A percentile compares a stretch with the other conserved stretches of the same genome.
These are phyloP conservation scores for Barbatosphaeria neglecta DNA, from an alignment of 495 filamentous ascomycete genomes.

Conservation along the genomic window DNA sequence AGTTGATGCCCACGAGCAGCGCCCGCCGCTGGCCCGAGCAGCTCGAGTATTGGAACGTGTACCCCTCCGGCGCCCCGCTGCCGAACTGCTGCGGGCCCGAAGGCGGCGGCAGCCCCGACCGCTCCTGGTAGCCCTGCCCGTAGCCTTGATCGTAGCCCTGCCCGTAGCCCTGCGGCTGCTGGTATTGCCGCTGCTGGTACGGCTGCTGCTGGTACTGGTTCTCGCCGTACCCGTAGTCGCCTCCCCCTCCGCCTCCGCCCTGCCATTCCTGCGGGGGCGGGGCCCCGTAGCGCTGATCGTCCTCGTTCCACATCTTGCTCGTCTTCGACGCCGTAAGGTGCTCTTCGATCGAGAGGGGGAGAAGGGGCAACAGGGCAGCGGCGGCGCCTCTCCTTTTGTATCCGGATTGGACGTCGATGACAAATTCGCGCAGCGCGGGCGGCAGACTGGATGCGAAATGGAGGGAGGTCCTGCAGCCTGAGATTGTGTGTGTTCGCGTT, in stretches of 20 bases:
- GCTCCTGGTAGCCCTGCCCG: slow-evolving; percentile 11
- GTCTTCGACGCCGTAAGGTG: not conserved
- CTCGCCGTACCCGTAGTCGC: slow-evolving; percentile 14
- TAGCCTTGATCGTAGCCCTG: slow-evolving; percentile 5
- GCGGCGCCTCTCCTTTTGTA: too few species aligned
- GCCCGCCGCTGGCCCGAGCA: slow-evolving; percentile 82
- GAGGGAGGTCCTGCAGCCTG: too few species aligned
- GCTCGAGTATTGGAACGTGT: slow-evolving; percentile 72
- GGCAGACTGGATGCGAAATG: too few species aligned
- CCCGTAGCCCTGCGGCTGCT: slow-evolving; percentile 3
- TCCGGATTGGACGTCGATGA: too few species aligned
- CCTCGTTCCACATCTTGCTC: not conserved
- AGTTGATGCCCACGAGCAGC: slow-evolving; percentile 88
- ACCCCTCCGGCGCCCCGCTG: slow-evolving; percentile 33
- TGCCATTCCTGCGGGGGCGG: slow-evolving; percentile 6
- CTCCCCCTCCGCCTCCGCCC: slow-evolving; percentile 5
- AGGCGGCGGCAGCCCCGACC: slow-evolving; percentile 36
- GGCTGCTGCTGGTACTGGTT: slow-evolving; percentile 31
- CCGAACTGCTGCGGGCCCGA: slow-evolving; percentile 31
- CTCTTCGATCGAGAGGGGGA: too few species aligned
- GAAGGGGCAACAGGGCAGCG: too few species aligned
- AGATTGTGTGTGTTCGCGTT: too few species aligned
- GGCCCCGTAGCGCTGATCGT: slow-evolving; percentile 10
- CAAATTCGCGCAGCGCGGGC: too few species aligned
- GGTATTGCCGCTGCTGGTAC: too few species aligned